phyloP scores from a whole-genome alignment of 208 protist species.

The Acanthamoeba divionensis region DNA sequence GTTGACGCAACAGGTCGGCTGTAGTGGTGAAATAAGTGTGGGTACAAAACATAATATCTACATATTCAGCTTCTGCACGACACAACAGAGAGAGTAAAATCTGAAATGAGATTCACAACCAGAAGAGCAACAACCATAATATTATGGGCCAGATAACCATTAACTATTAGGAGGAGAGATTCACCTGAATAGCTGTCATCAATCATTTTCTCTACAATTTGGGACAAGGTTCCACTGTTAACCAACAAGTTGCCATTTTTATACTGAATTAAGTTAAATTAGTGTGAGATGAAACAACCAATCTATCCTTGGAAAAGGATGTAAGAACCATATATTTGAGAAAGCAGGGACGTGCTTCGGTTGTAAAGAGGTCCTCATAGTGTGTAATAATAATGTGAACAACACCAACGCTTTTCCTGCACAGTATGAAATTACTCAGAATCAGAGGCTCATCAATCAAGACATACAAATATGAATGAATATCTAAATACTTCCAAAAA shows the following conservation, averaged over 20 bases:
- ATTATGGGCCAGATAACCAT: not conserved
- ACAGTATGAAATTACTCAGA: no score
- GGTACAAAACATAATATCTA: conserved; percentile 5
- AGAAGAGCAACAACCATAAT: not conserved
- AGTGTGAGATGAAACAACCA: not conserved
- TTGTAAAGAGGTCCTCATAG: no score
- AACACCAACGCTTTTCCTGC: no score
- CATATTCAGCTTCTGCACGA: not conserved
- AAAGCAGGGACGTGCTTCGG: no score
- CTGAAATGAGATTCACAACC: not conserved
- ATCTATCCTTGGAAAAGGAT: no score
- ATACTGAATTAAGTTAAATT: not conserved
- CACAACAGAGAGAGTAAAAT: not conserved
- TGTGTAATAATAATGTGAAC: no score
- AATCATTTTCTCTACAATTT: conserved; percentile 12
- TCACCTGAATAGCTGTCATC: conserved; percentile 23
- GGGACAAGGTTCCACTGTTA: not conserved
- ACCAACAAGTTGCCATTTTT: conserved; percentile 13
- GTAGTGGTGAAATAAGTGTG: conserved; percentile 52
- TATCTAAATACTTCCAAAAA: no score
- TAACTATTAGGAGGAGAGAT: not conserved
- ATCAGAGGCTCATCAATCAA: no score
- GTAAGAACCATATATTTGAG: no score
- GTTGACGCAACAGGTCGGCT: not conserved
- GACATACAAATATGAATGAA: no score